These are phyloP conservation scores for Tylopilus rubrobrunneus DNA, from an alignment of 768 basidiomycete species.

Conservation along the genomic window DNA sequence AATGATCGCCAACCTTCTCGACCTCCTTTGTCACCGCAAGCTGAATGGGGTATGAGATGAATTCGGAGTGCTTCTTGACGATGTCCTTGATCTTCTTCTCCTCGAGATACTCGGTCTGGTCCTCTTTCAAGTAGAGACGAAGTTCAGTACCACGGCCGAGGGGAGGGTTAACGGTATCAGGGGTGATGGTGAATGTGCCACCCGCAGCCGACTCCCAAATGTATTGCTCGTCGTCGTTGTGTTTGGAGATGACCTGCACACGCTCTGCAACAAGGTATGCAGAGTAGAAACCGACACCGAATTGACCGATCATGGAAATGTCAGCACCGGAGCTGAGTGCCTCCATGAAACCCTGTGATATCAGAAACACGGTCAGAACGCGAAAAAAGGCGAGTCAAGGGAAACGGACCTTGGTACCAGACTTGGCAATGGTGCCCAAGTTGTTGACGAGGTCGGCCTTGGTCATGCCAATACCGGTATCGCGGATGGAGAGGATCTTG, in stretches of 20 bases:
- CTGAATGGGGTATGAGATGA: slow-evolving; percentile 99
- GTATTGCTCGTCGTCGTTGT: slow-evolving; percentile 99
- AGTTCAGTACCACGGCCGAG: slow-evolving; percentile 94
- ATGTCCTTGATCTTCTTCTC: slow-evolving; percentile 99
- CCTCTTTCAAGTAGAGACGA: slow-evolving; percentile 93
- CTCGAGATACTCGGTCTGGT: slow-evolving; percentile 98
- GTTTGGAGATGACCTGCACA: slow-evolving; percentile 98
- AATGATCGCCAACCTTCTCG: slow-evolving; percentile 72
- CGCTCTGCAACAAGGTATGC: slow-evolving; percentile 98
- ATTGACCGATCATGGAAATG: slow-evolving; percentile 97
- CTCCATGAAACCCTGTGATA: slow-evolving; percentile 93
- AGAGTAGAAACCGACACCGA: slow-evolving; percentile 99
- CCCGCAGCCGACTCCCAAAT: slow-evolving; percentile 99
- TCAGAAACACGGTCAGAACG: slow-evolving; percentile 8
- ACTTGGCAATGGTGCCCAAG: slow-evolving; percentile 93
- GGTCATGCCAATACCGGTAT: slow-evolving; percentile 99
- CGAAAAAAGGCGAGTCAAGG: not conserved
- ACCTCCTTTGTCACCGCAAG: slow-evolving; percentile 98
- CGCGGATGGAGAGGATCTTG: slow-evolving; percentile 86
- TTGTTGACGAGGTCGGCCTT: slow-evolving; percentile 99
- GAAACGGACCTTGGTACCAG: slow-evolving; percentile 74
- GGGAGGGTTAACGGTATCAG: slow-evolving; percentile 82
- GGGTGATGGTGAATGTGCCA: slow-evolving; percentile 98
- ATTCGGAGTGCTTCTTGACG: slow-evolving; percentile 99
- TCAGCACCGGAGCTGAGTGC: slow-evolving; percentile 87